These are phyloP conservation scores for Rhizopogon roseolus DNA, from an alignment of 768 basidiomycete genomes.

Conservation along the genomic window DNA sequence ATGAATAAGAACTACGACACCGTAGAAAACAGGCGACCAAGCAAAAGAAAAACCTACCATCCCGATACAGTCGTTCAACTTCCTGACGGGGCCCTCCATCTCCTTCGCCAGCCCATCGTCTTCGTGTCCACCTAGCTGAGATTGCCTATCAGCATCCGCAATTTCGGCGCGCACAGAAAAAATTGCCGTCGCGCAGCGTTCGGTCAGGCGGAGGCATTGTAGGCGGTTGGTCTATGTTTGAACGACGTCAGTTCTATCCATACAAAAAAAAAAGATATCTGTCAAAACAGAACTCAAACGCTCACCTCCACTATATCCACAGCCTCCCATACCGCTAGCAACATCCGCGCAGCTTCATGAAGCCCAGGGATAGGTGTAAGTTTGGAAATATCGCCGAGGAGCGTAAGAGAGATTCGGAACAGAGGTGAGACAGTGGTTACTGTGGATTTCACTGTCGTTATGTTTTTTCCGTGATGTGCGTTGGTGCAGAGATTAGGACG, in stretches of 20 bases:
- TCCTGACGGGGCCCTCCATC: conserved; percentile 44
- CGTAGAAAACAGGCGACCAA: background rate
- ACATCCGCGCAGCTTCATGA: conserved; percentile 41
- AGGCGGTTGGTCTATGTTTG: conserved; percentile 56
- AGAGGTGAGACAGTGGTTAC: background rate
- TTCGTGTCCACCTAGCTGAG: background rate
- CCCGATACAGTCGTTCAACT: conserved; percentile 38
- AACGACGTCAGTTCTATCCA: background rate
- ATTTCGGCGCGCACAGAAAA: conserved; percentile 62
- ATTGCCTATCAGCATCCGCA: conserved; percentile 37
- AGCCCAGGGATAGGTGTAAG: conserved; percentile 57
- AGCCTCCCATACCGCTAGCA: conserved; percentile 63
- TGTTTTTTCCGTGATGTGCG: too few relatives aligned
- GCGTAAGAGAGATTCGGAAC: background rate
- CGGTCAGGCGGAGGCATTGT: conserved; percentile 64
- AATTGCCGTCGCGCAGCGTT: conserved; percentile 67
- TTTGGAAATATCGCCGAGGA: conserved; percentile 16
- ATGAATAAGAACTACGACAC: background rate
- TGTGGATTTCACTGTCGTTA: background rate
- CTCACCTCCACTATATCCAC: conserved; percentile 58
- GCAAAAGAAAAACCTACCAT: conserved; percentile 29
- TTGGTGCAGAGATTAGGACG: too few relatives aligned
- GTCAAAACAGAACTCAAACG: conserved; percentile 1
- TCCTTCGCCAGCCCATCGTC: conserved; percentile 38
- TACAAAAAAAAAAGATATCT: too few relatives aligned